Conservation (phyloP, 2,329 filamentous ascomycete genomes). For the Neurospora crassa region DNA sequence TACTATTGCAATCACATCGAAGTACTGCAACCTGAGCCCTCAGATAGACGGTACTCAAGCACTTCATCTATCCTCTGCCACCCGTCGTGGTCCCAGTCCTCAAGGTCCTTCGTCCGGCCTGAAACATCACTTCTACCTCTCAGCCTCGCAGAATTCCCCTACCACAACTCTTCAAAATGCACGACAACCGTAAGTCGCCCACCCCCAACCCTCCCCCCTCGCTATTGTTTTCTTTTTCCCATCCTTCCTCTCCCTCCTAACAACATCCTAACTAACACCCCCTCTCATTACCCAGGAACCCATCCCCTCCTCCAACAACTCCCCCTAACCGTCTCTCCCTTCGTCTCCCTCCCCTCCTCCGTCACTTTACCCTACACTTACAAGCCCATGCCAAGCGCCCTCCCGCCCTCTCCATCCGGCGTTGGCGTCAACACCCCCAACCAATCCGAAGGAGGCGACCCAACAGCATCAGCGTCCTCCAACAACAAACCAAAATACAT, state of each 20-base stretch:
- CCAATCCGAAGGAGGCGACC: conserved; percentile 16
- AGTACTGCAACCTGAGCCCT: neutral
- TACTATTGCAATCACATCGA: neutral
- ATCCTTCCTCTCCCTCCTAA: neutral
- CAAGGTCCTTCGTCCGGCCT: neutral
- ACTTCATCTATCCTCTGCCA: neutral
- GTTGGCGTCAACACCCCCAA: conserved; percentile 30
- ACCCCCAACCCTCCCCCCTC: neutral
- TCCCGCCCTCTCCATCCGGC: conserved; percentile 62
- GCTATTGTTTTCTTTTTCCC: neutral
- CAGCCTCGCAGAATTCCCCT: neutral
- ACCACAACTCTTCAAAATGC: conserved; percentile 22
- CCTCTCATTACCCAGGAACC: conserved; percentile 42
- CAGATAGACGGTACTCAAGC: neutral
- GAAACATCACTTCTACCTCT: neutral
- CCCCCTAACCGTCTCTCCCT: conserved; percentile 87
- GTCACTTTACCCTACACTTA: conserved; percentile 94
- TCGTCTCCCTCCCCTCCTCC: conserved; percentile 80
- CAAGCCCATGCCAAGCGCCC: conserved; percentile 76
- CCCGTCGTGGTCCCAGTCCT: neutral
- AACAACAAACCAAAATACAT: conserved; percentile 59
- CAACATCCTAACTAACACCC: conserved; percentile 5
- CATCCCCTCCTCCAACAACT: conserved; percentile 88
- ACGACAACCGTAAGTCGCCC: conserved; percentile 25
- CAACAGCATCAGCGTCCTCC: conserved; percentile 23